Evolutionary conservation across 305 asterid genomes (phyloP).

Genomic region (Ilex paraguariensis): DNA sequence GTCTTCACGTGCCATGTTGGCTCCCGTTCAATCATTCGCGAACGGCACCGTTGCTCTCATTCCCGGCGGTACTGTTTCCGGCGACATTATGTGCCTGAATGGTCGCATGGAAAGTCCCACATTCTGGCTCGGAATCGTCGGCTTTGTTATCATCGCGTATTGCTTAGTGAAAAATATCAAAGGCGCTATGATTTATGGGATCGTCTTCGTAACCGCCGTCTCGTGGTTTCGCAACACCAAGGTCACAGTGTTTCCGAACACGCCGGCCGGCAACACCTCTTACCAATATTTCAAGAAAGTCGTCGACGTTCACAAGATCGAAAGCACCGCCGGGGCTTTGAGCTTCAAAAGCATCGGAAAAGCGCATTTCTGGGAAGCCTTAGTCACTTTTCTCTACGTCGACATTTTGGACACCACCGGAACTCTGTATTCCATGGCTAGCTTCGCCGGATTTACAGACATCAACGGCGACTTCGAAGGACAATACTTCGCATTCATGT

Average conservation of each 20-base stretch:
- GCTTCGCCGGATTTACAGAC: slow-evolving; percentile 74
- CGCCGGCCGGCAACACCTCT: slow-evolving; percentile 57
- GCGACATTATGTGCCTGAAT: slow-evolving; percentile 63
- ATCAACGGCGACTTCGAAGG: slow-evolving; percentile 15
- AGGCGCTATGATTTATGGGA: slow-evolving; percentile 93
- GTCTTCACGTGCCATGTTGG: slow-evolving; percentile 46
- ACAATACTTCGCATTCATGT: slow-evolving; percentile 86
- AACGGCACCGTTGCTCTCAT: slow-evolving; percentile 60
- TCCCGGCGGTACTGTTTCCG: slow-evolving; percentile 66
- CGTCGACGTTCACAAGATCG: slow-evolving; percentile 66
- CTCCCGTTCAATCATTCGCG: slow-evolving; percentile 40
- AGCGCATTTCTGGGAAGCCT: slow-evolving; percentile 80
- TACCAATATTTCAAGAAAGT: slow-evolving; percentile 63
- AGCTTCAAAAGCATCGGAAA: slow-evolving; percentile 62
- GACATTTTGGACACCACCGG: slow-evolving; percentile 92
- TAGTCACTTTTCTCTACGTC: slow-evolving; percentile 71
- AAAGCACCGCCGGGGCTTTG: slow-evolving; percentile 77
- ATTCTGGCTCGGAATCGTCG: slow-evolving; percentile 78
- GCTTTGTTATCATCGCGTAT: slow-evolving; percentile 70
- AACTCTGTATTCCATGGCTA: slow-evolving; percentile 83
- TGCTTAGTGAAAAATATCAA: slow-evolving; percentile 70
- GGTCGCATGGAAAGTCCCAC: slow-evolving; percentile 86
- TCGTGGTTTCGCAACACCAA: slow-evolving; percentile 84
- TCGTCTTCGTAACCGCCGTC: slow-evolving; percentile 71
- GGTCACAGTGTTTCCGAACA: slow-evolving; percentile 66